Percentiles rank a stretch among this genome's conserved stretches.
phyloP scores from a whole-genome alignment of 805 yeast genomes.

The Candida koratica region DNA sequence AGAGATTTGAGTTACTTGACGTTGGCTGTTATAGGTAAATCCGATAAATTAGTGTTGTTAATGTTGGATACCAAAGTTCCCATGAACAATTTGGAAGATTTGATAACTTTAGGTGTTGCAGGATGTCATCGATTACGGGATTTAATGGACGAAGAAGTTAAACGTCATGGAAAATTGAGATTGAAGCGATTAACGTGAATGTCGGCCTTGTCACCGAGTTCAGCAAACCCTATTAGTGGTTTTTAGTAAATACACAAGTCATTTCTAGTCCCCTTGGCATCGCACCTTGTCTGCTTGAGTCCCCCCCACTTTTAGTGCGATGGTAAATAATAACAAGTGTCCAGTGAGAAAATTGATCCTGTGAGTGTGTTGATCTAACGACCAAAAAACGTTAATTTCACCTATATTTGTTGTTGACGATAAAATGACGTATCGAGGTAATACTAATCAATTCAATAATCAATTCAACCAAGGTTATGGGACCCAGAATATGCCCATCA shows the following conservation, averaged over 20 bases:
- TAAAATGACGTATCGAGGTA: constrained; percentile 42
- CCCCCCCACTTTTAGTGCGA: not conserved
- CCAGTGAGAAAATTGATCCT: constrained; percentile 7
- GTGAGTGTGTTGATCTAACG: constrained; percentile 2
- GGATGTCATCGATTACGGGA: constrained; percentile 83
- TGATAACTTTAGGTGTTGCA: constrained; percentile 76
- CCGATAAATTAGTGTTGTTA: constrained; percentile 72
- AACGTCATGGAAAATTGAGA: constrained; percentile 58
- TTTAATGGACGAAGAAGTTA: constrained; percentile 79
- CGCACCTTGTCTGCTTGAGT: too few relatives aligned
- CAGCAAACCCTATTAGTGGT: too few relatives aligned
- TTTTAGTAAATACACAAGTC: too few relatives aligned
- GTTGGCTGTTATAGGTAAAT: constrained; percentile 77
- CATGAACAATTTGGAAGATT: constrained; percentile 69
- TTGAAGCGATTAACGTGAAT: not conserved
- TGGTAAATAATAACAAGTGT: constrained; percentile 6
- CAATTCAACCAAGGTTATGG: constrained; percentile 23
- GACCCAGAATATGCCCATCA: constrained; percentile 8
- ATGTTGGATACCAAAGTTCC: constrained; percentile 83
- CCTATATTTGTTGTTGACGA: not conserved
- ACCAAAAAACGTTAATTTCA: not conserved
- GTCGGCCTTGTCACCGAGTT: too few relatives aligned
- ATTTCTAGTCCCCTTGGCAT: too few relatives aligned
- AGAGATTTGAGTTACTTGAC: constrained; percentile 77
- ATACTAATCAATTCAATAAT: constrained; percentile 37